phyloP scores from a whole-genome alignment of 1,139 yeast genomes.

The Kodamaea alishanica region DNA sequence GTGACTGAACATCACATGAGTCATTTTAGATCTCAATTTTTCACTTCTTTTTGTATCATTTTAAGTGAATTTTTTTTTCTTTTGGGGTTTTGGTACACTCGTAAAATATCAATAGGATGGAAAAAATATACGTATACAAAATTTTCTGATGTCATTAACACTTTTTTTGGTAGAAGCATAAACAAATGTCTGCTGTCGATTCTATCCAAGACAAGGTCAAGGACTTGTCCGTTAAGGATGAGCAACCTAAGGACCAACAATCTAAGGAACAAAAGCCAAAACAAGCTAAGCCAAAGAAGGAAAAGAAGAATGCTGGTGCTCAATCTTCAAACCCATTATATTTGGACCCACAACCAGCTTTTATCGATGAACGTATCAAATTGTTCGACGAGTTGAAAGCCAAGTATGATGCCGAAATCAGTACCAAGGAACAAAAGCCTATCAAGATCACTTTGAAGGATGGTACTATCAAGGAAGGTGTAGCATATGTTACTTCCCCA shows the following conservation, averaged over 20 bases:
- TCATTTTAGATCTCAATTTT: neutral
- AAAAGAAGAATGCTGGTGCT: conserved; percentile 26
- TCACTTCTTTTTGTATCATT: neutral
- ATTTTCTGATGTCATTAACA: too few relatives aligned
- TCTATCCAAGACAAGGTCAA: conserved; percentile 50
- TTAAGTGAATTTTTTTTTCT: neutral
- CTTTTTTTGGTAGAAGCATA: neutral
- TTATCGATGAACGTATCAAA: conserved; percentile 72
- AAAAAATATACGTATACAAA: too few relatives aligned
- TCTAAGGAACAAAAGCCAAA: conserved; percentile 15
- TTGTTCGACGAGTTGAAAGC: conserved; percentile 80
- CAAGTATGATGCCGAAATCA: conserved; percentile 69
- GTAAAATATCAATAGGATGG: too few relatives aligned
- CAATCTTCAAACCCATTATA: conserved; percentile 39
- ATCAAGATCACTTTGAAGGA: conserved; percentile 83
- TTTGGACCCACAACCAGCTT: conserved; percentile 76
- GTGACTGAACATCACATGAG: too few relatives aligned
- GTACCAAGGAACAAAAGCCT: conserved; percentile 53
- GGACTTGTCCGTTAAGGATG: conserved; percentile 43
- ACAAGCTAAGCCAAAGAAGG: conserved; percentile 27
- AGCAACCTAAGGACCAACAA: conserved; percentile 23
- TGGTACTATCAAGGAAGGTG: conserved; percentile 75
- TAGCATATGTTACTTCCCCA: conserved; percentile 88
- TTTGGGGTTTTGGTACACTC: too few relatives aligned
- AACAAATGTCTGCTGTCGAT: conserved; percentile 14